A percentile compares a stretch with the other conserved stretches of the same genome.
Conservation (phyloP, 2,329 filamentous ascomycete genomes). For the Xylaria sp. region DNA sequence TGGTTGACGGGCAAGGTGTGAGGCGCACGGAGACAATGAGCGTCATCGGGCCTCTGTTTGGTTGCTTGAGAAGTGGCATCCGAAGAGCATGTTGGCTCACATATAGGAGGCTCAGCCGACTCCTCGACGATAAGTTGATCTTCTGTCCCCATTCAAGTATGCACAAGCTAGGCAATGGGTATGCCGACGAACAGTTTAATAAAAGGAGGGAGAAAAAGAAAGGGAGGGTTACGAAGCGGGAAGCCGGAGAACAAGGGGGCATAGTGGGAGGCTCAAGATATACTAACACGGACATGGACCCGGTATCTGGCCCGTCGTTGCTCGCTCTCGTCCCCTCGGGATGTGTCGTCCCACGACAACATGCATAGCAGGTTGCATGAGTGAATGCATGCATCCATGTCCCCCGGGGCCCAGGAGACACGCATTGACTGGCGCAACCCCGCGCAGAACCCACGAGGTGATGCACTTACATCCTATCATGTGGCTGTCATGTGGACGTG, state of each 20-base stretch:
- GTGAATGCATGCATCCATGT: slow-evolving; percentile 26
- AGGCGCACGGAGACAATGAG: slow-evolving; percentile 36
- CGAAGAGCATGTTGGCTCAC: slow-evolving; percentile 41
- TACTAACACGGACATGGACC: slow-evolving; percentile 20
- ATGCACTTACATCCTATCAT: slow-evolving; percentile 30
- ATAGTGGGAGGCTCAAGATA: slow-evolving; percentile 39
- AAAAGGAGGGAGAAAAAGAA: slow-evolving; percentile 30
- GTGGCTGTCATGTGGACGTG: slow-evolving; percentile 30
- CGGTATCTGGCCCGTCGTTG: slow-evolving; percentile 17
- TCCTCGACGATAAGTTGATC: slow-evolving; percentile 49
- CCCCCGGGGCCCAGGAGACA: slow-evolving; percentile 4
- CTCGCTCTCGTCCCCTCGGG: slow-evolving; percentile 19
- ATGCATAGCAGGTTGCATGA: slow-evolving; percentile 27
- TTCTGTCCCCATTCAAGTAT: slow-evolving; percentile 52
- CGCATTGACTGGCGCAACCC: slow-evolving; percentile 33
- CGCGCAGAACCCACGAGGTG: slow-evolving; percentile 34
- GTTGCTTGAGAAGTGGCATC: slow-evolving; percentile 40
- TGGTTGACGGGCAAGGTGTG: slow-evolving; percentile 48
- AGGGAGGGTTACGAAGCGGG: slow-evolving; percentile 32
- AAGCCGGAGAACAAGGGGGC: slow-evolving; percentile 25
- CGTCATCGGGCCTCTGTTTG: slow-evolving; percentile 8
- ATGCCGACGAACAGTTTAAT: slow-evolving; percentile 24
- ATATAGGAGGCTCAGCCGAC: slow-evolving; percentile 53
- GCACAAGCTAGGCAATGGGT: slow-evolving; percentile 31
- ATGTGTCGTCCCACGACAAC: slow-evolving; percentile 33